These are phyloP conservation scores for Barnettozyma sp. DNA, from an alignment of 805 yeast species.

Conservation along the genomic window DNA sequence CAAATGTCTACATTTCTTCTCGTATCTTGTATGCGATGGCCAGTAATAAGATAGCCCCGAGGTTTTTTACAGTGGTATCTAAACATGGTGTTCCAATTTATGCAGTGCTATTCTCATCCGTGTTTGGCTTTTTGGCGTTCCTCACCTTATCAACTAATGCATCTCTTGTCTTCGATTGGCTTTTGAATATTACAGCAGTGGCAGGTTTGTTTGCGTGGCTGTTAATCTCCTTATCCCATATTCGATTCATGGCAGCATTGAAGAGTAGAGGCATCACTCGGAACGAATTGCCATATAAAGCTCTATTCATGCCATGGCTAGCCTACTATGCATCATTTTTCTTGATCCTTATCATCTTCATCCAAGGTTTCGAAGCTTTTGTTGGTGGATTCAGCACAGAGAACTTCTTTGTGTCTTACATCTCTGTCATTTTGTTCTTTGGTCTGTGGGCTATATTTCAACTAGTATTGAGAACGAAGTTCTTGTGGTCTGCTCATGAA, in stretches of 20 bases:
- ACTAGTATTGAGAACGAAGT: constrained; percentile 5
- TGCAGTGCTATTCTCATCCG: constrained; percentile 47
- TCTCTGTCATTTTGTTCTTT: constrained; percentile 53
- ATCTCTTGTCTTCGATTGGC: constrained; percentile 55
- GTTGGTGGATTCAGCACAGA: constrained; percentile 42
- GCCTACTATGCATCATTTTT: constrained; percentile 54
- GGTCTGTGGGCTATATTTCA: constrained; percentile 6
- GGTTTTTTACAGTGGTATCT: constrained; percentile 39
- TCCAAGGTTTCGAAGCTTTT: constrained; percentile 67
- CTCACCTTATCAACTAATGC: constrained; percentile 47
- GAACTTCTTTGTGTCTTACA: constrained; percentile 58
- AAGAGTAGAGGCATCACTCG: constrained; percentile 54
- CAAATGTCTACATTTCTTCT: constrained; percentile 63
- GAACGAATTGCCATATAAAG: constrained; percentile 63
- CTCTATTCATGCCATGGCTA: constrained; percentile 53
- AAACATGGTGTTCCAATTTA: constrained; percentile 51
- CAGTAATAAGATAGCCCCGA: constrained; percentile 49
- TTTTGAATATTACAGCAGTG: constrained; percentile 61
- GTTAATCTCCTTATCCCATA: constrained; percentile 51
- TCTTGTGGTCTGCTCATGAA: constrained; percentile 4
- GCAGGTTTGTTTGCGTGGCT: constrained; percentile 69
- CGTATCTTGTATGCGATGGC: constrained; percentile 57
- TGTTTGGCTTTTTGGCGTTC: constrained; percentile 56
- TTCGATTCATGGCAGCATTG: constrained; percentile 60
- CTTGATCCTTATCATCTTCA: constrained; percentile 46